Evolutionary conservation across 306 rosid genomes (phyloP), one percentile per base, ranked within the genome.

Genomic region (Cicer judaicum): DNA sequence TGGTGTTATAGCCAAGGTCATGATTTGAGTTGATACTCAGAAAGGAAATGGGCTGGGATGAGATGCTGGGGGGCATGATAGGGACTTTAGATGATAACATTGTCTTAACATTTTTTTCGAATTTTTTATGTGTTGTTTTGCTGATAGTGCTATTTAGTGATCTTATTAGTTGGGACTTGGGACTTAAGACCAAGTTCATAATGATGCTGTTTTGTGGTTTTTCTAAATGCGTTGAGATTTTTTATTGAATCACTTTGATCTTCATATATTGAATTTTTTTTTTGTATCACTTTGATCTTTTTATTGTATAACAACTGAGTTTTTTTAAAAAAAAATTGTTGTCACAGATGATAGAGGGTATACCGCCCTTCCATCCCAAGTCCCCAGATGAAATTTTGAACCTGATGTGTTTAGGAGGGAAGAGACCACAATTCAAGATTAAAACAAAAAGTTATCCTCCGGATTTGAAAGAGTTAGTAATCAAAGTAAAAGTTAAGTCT

Each of bases 371-470:
- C 81, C 89, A 89, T 82, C 92, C 91, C 29, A 88, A 57, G 84
- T 53, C 91, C 65, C 21, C 87, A 4, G 99, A 90, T 81, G 99
- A 92, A 84, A 92, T 83, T 60, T 29, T 79, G 60, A 81, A 68
- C 78, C 53, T 88, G 72, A 62, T 90, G 89, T 92, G 98, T 77
- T 49, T 83, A 76, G 99, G 92, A 78, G 82, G 97, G 80, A 79
- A 68, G 78, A 87, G 99, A 85, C 99, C 99, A 13, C 73, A 59
- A 36, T 84, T 95, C 84, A 92, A 84, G 88, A 81, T 80, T 79
- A 95, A 90, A 85, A 83, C 90, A 49, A 95, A 95, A 87, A 73
- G 82, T 80, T 92, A 85, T 83, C 99, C 99, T 77, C 93, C 93
- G 2, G 97, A 88, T 64, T 69, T 95, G 70, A 95, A 74, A 89